A percentile compares a stretch with the other conserved stretches of the same genome.
Evolutionary conservation across 2,329 filamentous ascomycete genomes (phyloP).

Genomic region (Claviceps paspali): DNA sequence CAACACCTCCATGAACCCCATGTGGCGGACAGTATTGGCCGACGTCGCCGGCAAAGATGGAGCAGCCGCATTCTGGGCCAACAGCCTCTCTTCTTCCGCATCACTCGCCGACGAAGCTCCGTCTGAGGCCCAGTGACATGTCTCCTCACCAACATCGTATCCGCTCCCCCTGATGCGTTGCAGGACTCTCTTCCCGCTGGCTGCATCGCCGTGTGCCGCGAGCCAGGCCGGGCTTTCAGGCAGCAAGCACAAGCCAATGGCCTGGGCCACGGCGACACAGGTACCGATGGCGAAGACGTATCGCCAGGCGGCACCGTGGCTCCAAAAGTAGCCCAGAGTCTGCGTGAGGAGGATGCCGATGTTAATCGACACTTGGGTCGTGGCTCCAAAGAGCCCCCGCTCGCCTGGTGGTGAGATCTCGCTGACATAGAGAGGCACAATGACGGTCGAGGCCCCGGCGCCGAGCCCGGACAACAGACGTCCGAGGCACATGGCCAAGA

Average conservation of each 20-base stretch:
- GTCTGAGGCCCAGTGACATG: slow-evolving; percentile 38
- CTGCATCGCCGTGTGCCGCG: slow-evolving; percentile 47
- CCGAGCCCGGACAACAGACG: slow-evolving; percentile 69
- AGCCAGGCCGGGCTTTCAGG: slow-evolving; percentile 84
- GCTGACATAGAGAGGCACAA: slow-evolving; percentile 87
- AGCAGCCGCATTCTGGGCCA: slow-evolving; percentile 23
- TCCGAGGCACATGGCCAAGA: slow-evolving; percentile 55
- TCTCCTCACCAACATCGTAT: slow-evolving; percentile 58
- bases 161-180: slow-evolving; percentile 59
- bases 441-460: slow-evolving; percentile 78
- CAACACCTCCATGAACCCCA: slow-evolving; percentile 51
- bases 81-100: slow-evolving; percentile 57
- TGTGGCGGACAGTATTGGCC: slow-evolving; percentile 14
- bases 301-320: slow-evolving; percentile 65
- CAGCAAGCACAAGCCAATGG: slow-evolving; percentile 55
- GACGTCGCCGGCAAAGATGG: slow-evolving; percentile 3
- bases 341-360: slow-evolving; percentile 77
- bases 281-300: slow-evolving; percentile 65
- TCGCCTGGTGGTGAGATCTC: slow-evolving; percentile 67
- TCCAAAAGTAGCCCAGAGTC: slow-evolving; percentile 74
- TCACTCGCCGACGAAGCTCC: slow-evolving; percentile 16
- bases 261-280: slow-evolving; percentile 50
- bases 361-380: slow-evolving; percentile 91
- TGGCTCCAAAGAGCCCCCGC: slow-evolving; percentile 64
- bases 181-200: slow-evolving; percentile 50